Conservation (phyloP, 1,284 basidiomycete genomes). For the Porodaedalea pini region DNA sequence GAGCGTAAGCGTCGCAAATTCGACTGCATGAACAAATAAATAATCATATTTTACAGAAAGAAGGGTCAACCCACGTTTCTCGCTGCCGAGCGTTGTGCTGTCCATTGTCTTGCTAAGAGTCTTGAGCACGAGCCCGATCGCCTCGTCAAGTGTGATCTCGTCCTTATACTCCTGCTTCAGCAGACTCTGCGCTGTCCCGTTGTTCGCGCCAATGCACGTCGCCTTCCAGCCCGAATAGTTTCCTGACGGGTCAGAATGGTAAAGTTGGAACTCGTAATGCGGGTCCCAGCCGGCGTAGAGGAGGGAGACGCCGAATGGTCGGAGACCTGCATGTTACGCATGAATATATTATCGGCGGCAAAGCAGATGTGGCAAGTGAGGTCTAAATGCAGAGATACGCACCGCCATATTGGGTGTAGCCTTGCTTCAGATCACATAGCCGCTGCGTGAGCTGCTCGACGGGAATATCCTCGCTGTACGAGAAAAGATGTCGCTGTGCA, state of each 20-base stretch:
- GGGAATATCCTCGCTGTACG: constrained; percentile 96
- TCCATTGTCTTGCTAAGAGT: constrained; percentile 99
- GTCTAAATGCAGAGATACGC: constrained; percentile 26
- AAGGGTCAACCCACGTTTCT: constrained; percentile 70
- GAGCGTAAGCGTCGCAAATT: constrained; percentile 91
- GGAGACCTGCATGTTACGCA: constrained; percentile 59
- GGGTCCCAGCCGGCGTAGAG: constrained; percentile 97
- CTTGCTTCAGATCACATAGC: constrained; percentile 97
- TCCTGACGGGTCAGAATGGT: constrained; percentile 97
- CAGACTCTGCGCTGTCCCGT: constrained; percentile 89
- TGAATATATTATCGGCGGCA: not conserved
- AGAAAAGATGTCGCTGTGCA: constrained; percentile 85
- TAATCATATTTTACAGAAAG: not conserved
- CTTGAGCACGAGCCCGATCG: constrained; percentile 87
- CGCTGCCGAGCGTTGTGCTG: constrained; percentile 91
- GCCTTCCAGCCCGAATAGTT: constrained; percentile 99
- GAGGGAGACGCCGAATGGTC: constrained; percentile 96
- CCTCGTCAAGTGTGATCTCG: constrained; percentile 85
- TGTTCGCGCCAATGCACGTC: constrained; percentile 96
- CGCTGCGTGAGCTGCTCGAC: constrained; percentile 94
- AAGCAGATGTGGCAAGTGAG: too few species aligned
- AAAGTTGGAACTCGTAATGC: constrained; percentile 95
- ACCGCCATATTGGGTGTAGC: constrained; percentile 98
- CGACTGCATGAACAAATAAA: constrained; percentile 55
- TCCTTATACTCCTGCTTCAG: constrained; percentile 99